A percentile compares a stretch with the other conserved stretches of the same genome.
Evolutionary conservation across 495 filamentous ascomycete species (phyloP).

Genomic region (Pyrenopolyporus hunteri): DNA sequence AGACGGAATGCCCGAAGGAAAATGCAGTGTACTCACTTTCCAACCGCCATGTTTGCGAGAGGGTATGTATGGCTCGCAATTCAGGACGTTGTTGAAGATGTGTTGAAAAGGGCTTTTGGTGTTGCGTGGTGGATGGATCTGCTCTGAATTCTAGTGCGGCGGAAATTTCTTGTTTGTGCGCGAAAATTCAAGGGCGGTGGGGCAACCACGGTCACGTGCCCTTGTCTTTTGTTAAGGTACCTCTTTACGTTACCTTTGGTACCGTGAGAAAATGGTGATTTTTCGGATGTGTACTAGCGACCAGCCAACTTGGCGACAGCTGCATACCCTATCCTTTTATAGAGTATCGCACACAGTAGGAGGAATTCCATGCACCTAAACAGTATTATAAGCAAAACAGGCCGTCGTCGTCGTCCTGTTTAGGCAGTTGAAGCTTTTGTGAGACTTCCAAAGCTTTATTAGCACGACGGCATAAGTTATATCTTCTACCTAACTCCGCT

Average conservation of each 20-base stretch:
- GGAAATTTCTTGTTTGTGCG: slow-evolving; percentile 45
- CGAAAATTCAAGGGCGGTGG: slow-evolving; percentile 30
- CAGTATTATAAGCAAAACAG: neutral
- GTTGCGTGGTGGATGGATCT: slow-evolving; percentile 40
- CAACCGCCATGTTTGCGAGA: slow-evolving; percentile 86
- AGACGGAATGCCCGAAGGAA: slow-evolving; percentile 9
- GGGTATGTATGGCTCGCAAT: slow-evolving; percentile 41
- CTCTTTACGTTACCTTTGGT: neutral
- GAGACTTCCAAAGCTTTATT: neutral
- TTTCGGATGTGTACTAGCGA: no score
- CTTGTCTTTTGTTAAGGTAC: slow-evolving; percentile 1
- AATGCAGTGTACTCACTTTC: slow-evolving; percentile 69
- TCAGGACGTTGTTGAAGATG: slow-evolving; percentile 39
- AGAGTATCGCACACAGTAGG: neutral
- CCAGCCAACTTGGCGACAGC: no score
- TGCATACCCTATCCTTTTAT: no score
- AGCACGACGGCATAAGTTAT: neutral
- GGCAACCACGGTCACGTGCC: slow-evolving; percentile 31
- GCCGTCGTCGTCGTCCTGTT: no score
- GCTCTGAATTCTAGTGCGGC: slow-evolving; percentile 43
- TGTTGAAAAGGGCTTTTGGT: slow-evolving; percentile 39
- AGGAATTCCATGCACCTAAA: neutral
- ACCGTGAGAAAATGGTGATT: neutral
- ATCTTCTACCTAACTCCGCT: neutral
- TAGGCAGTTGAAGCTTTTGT: no score